Conservation (phyloP, 2,329 filamentous ascomycete species). For the Aspergillus persii region DNA sequence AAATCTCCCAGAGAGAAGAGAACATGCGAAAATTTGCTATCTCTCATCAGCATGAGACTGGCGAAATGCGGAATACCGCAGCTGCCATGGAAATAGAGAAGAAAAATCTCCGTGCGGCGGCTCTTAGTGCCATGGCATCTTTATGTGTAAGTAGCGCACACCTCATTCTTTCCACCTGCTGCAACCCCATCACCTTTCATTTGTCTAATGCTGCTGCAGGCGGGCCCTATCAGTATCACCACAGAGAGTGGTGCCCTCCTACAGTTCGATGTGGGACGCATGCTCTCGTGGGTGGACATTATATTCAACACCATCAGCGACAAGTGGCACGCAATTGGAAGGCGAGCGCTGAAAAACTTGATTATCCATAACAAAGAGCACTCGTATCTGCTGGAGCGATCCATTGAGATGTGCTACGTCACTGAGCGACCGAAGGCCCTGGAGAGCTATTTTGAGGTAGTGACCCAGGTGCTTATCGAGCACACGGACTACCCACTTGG, state of each 20-base stretch:
- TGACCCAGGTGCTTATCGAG: slow-evolving; percentile 81
- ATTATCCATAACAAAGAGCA: slow-evolving; percentile 89
- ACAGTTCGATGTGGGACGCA: slow-evolving; percentile 86
- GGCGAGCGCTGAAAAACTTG: slow-evolving; percentile 82
- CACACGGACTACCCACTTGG: slow-evolving; percentile 77
- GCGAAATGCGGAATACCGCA: slow-evolving; percentile 73
- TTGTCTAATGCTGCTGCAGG: slow-evolving; percentile 29
- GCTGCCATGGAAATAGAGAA: slow-evolving; percentile 97
- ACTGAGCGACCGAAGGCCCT: slow-evolving; percentile 77
- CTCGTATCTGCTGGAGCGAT: slow-evolving; percentile 80
- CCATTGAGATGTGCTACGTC: slow-evolving; percentile 86
- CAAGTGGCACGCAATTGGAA: slow-evolving; percentile 84
- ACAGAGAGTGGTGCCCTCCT: slow-evolving; percentile 85
- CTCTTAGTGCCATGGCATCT: slow-evolving; percentile 91
- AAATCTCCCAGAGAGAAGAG: slow-evolving; percentile 79
- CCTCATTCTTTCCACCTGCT: not conserved
- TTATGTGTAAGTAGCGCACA: slow-evolving; percentile 69
- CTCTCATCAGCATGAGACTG: slow-evolving; percentile 69
- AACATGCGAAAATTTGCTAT: slow-evolving; percentile 83
- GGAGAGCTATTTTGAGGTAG: slow-evolving; percentile 93
- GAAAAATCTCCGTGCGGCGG: slow-evolving; percentile 82
- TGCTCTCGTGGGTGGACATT: slow-evolving; percentile 92
- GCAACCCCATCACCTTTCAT: not conserved
- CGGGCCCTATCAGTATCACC: slow-evolving; percentile 75
- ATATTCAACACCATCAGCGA: slow-evolving; percentile 93